Conservation (phyloP, 2,329 filamentous ascomycete species). For the Xylariomycetidae sp. region DNA sequence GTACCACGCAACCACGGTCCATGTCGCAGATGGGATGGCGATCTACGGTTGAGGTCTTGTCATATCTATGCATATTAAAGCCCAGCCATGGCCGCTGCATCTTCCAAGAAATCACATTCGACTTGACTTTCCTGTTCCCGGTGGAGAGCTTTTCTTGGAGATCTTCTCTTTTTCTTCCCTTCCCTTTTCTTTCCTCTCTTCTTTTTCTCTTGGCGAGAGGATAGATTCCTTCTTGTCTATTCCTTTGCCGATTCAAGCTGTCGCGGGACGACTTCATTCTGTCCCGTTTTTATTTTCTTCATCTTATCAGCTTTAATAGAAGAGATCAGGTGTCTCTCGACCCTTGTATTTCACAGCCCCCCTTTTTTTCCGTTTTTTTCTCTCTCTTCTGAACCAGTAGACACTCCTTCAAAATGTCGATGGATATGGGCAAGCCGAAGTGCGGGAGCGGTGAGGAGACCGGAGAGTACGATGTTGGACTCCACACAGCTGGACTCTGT, state of each 20-base stretch:
- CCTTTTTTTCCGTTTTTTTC: constrained; percentile 10
- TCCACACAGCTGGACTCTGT: constrained; percentile 38
- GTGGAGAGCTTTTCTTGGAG: constrained; percentile 14
- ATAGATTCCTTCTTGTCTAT: constrained; percentile 18
- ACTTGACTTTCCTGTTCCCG: constrained; percentile 12
- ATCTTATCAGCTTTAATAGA: constrained; percentile 8
- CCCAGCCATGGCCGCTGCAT: constrained; percentile 8
- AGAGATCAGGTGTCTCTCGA: constrained; percentile 18
- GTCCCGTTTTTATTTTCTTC: constrained; percentile 7
- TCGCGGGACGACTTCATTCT: constrained; percentile 32
- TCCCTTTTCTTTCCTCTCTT: constrained; percentile 10
- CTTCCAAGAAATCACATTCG: constrained; percentile 14
- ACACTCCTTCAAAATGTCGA: constrained; percentile 15
- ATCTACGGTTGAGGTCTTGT: constrained; percentile 18
- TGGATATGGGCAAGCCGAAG: constrained; percentile 27
- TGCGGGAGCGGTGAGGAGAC: constrained; percentile 31
- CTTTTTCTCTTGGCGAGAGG: constrained; percentile 19
- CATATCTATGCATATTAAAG: constrained; percentile 27
- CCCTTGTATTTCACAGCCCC: constrained; percentile 10
- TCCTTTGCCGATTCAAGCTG: constrained; percentile 18
- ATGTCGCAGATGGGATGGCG: no score
- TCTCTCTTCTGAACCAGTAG: constrained; percentile 7
- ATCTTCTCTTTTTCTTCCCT: constrained; percentile 14
- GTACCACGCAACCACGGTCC: no score
- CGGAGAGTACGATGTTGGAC: constrained; percentile 36